Evolutionary conservation across 208 protist genomes (phyloP), one percentile per base, ranked within the genome.

Genomic region (Crithidia expoeki): DNA sequence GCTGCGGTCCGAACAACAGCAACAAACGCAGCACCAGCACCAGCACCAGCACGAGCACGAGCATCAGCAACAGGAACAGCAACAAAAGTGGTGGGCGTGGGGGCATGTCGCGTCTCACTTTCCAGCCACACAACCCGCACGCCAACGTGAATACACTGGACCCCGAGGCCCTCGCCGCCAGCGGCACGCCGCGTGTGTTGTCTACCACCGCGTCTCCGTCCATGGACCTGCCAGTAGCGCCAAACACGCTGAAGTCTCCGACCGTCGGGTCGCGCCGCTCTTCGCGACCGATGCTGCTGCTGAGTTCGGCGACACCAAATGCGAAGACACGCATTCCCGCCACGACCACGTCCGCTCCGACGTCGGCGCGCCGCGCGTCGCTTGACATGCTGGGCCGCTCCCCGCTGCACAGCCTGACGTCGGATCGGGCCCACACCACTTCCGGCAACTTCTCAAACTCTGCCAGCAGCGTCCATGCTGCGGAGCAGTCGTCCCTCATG

Each of bases 251-350:
- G 2, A 4, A 30, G 56, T 7, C 33, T 0, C n/a, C 5, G 3
- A 11, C 0, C 6, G 1, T 21, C 10, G 32, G 28, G 12, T 34
- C 46, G 42, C 44, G 46, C 19, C 60, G 44, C 16, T 19, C 60
- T 11, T 55, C 60, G 42, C 40, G n/a, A 23, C 36, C 21, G 60
- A 23, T 25, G 58, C 42, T 52, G 36, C n/a, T 14, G 42, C 14
- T 21, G 27, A 38, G 46, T 21, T 38, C 60, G 19, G 7, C 60
- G 17, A 21, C 32, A 6, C 42, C 32, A 3, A 42, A 46, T 21
- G 44, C 14, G 40, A 65, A 65, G 60, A 3, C 60, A 5, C 60
- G 60, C 32, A 68, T 57, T 19, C 34, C 69, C 7, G 34, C 25
- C 23, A 62, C 60, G 38, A 63, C 28, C 4, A 63, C 44, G 30